These are phyloP conservation scores for Aspergillus pseudoviridinutans DNA, from an alignment of 2,329 filamentous ascomycete species.

Conservation along the genomic window DNA sequence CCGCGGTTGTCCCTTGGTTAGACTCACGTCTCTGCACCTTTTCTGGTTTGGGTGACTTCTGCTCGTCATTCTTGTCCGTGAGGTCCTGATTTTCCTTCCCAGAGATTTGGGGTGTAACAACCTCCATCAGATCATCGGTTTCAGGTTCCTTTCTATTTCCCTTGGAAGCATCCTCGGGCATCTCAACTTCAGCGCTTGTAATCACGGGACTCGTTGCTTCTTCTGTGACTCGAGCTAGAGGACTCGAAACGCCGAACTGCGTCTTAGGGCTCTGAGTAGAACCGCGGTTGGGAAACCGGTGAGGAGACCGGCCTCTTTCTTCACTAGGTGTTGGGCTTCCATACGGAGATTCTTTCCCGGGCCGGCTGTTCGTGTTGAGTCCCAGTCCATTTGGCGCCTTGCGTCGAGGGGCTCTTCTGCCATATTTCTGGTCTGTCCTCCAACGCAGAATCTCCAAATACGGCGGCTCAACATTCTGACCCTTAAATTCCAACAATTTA, in stretches of 20 bases:
- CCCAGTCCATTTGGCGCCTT: conserved; percentile 48
- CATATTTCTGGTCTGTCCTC: conserved; percentile 94
- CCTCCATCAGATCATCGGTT: conserved; percentile 38
- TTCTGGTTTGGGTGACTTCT: conserved; percentile 24
- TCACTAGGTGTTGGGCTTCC: conserved; percentile 44
- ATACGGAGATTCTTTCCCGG: conserved; percentile 53
- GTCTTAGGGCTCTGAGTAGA: conserved; percentile 44
- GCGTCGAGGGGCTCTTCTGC: conserved; percentile 53
- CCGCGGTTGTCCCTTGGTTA: conserved; percentile 24
- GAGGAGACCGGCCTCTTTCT: conserved; percentile 47
- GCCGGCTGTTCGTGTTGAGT: conserved; percentile 48
- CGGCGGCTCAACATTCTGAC: conserved; percentile 79
- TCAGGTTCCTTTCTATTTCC: conserved; percentile 28
- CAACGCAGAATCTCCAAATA: conserved; percentile 95
- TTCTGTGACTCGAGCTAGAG: conserved; percentile 46
- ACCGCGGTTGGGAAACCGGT: conserved; percentile 43
- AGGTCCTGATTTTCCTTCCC: conserved; percentile 32
- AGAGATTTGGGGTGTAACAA: conserved; percentile 33
- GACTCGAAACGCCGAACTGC: conserved; percentile 41
- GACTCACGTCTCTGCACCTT: conserved; percentile 29
- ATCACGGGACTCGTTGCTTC: conserved; percentile 38
- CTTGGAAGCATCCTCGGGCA: conserved; percentile 28
- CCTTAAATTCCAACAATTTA: conserved; percentile 88
- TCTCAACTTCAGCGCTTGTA: conserved; percentile 29
- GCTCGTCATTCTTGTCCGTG: conserved; percentile 17